phyloP scores from a whole-genome alignment of 495 filamentous ascomycete species.

The Aspergillus leporis region DNA sequence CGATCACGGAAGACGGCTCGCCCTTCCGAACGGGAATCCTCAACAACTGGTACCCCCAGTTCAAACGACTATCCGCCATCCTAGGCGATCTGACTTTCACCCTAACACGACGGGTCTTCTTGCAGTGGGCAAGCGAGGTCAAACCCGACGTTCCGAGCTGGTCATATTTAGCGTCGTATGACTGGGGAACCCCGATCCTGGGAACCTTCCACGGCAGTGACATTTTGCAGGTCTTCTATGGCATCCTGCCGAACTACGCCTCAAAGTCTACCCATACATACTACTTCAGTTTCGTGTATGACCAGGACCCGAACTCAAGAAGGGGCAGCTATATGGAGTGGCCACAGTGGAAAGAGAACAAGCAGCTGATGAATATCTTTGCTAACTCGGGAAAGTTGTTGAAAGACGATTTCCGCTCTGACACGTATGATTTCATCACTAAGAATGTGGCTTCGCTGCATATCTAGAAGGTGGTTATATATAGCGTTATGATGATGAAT shows the following conservation, averaged over 20 bases:
- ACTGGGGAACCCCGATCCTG: constrained; percentile 65
- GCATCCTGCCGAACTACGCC: constrained; percentile 61
- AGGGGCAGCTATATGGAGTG: constrained; percentile 47
- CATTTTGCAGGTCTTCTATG: constrained; percentile 65
- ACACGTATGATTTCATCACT: constrained; percentile 48
- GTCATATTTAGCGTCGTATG: constrained; percentile 71
- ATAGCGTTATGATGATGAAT: neutral
- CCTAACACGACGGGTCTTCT: constrained; percentile 58
- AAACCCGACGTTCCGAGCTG: constrained; percentile 60
- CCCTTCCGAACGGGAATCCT: constrained; percentile 64
- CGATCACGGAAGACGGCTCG: constrained; percentile 52
- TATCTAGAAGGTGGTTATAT: constrained; percentile 40
- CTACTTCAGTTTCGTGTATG: constrained; percentile 66
- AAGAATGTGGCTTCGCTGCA: constrained; percentile 46
- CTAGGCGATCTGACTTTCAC: constrained; percentile 70
- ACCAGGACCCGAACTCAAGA: constrained; percentile 60
- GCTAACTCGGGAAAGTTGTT: constrained; percentile 44
- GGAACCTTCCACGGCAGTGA: constrained; percentile 75
- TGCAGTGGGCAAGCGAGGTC: constrained; percentile 38
- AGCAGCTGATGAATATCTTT: constrained; percentile 60
- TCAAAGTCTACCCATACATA: constrained; percentile 58
- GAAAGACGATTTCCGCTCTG: constrained; percentile 59
- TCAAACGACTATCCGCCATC: constrained; percentile 75
- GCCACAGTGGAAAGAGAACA: constrained; percentile 59
- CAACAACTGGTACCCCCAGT: constrained; percentile 70